These are phyloP conservation scores for Alternaria infectoria DNA, from an alignment of 2,329 filamentous ascomycete genomes.

Conservation along the genomic window DNA sequence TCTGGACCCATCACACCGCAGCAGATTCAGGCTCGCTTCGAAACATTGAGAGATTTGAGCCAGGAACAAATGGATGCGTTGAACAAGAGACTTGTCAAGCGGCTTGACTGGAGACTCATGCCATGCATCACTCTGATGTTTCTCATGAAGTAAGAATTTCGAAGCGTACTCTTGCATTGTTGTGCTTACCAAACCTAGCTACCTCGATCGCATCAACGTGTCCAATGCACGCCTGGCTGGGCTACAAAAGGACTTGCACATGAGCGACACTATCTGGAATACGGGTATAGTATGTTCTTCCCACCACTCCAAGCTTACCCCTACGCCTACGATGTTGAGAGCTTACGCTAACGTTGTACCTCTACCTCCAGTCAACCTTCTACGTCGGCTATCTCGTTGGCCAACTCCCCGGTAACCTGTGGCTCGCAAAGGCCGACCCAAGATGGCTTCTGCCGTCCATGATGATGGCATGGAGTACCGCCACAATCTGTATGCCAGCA, in stretches of 20 bases:
- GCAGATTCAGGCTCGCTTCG: conserved; percentile 36
- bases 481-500: conserved; percentile 54
- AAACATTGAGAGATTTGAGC: conserved; percentile 29
- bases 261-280: conserved; percentile 44
- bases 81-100: conserved; percentile 36
- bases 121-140: conserved; percentile 42
- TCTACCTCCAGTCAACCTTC: conserved; percentile 42
- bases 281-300: conserved; percentile 36
- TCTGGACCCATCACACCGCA: conserved; percentile 28
- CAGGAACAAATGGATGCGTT: conserved; percentile 33
- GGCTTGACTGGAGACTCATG: conserved; percentile 39
- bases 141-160: conserved; percentile 31
- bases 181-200: conserved; percentile 25
- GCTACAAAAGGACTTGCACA: conserved; percentile 45
- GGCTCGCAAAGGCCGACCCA: conserved; percentile 51
- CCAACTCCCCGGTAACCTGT: conserved; percentile 56
- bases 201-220: conserved; percentile 51
- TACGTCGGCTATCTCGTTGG: conserved; percentile 56
- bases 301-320: fast-evolving
- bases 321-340: not conserved
- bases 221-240: conserved; percentile 49
- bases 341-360: not conserved
- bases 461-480: conserved; percentile 54
- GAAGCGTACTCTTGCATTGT: not conserved
- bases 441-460: conserved; percentile 47